Base-by-base conservation (phyloP, 2,329 filamentous ascomycete species). In the Tolypocladium sp. region DNA sequence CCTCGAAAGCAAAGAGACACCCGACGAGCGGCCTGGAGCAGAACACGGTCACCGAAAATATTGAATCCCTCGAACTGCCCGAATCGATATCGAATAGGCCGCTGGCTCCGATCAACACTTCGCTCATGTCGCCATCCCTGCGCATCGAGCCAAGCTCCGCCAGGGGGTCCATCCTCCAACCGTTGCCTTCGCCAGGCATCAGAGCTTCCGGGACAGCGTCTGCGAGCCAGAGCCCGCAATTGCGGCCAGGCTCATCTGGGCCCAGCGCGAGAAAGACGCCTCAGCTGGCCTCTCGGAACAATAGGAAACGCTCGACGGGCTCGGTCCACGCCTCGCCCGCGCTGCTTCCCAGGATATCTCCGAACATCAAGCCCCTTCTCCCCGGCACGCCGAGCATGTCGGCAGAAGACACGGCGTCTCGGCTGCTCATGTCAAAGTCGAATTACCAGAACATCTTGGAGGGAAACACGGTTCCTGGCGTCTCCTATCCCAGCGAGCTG, bases 391-490 rank as follows among this genome's bases (percentile, higher is more conserved):
- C 77, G 4, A 80, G 80, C 3, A 74, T 80, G 59, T 78, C 82
- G 1, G 79, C 78, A 5, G 84, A 86, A 64, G 82, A 85, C 65
- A 80, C 83, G 2, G 81, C 84, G 0, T 87, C 84, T n/a, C 82
- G 91, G 35, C 82, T 97, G 52, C 81, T 99, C 35, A 90, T 92
- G 41, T 91, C 90, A 20, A 97, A 97, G 72, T 97, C 93, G 2
- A 99, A 99, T 69, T 99, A 99, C 68, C 93, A 97, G 69, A 96
- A 97, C 67, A 94, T 99, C 42, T 77, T 99, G 13, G 94, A 97
- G 71, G 94, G 94, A 55, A 97, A 92, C 56, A 87, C 88, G 59
- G 85, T 97, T 1, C 92, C 92, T 0, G 93, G 93, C 15, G 89
- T 97, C 15, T 89, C 89, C 1, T 97, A 97, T 66, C 92, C 93